Evolutionary conservation across 2,329 filamentous ascomycete genomes (phyloP).

Genomic region (Coniochaeta prunicola): DNA sequence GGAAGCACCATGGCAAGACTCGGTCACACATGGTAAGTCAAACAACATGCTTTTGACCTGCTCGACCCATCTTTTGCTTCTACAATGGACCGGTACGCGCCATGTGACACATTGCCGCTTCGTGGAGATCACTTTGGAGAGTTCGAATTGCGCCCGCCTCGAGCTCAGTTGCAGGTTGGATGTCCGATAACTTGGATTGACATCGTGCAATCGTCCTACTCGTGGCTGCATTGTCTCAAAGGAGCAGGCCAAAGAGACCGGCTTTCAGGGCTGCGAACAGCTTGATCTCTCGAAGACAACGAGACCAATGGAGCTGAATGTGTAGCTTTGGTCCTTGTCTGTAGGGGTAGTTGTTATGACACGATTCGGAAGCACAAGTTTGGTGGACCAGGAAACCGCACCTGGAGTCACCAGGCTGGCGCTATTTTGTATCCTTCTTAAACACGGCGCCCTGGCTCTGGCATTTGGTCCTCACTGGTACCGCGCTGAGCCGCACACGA

Average conservation of each 20-base stretch:
- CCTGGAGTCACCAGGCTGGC: not conserved
- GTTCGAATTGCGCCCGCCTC: not conserved
- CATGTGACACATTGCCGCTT: not conserved
- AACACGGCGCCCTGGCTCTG: not conserved
- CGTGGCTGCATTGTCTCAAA: not conserved
- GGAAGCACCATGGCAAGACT: slow-evolving; percentile 76
- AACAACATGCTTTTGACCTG: not conserved
- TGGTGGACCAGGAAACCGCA: not conserved
- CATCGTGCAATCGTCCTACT: not conserved
- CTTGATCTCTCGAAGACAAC: not conserved
- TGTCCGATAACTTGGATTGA: not conserved
- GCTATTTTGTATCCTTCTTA: not conserved
- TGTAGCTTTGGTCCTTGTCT: not conserved
- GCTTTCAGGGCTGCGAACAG: not conserved
- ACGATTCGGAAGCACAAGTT: not conserved
- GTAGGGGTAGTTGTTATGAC: not conserved
- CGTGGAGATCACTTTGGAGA: not conserved
- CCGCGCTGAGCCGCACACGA: not conserved
- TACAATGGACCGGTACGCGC: not conserved
- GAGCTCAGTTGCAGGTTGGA: not conserved
- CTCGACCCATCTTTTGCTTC: not conserved
- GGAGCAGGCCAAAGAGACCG: not conserved
- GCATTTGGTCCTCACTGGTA: not conserved
- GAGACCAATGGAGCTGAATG: not conserved
- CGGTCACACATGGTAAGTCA: slow-evolving; percentile 75